A percentile compares a stretch with the other conserved stretches of the same genome.
Conservation (phyloP, 1,284 basidiomycete genomes). For the Trametes polyzona region DNA sequence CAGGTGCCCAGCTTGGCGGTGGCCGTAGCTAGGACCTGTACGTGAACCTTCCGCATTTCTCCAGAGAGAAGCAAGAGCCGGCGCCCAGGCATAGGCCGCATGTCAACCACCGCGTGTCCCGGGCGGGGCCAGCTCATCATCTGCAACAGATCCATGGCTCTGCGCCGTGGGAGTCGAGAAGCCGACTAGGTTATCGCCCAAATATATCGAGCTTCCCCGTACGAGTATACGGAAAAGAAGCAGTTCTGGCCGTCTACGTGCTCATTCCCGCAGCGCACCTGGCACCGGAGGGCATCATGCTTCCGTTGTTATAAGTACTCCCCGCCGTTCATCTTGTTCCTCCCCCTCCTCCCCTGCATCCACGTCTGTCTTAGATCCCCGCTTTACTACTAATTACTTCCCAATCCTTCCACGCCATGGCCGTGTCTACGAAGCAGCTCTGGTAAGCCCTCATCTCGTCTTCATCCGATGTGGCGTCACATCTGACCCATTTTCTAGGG, state of each 20-base stretch:
- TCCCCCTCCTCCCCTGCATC: constrained; percentile 35
- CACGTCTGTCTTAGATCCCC: constrained; percentile 33
- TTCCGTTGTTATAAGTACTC: constrained; percentile 48
- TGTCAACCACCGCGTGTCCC: constrained; percentile 20
- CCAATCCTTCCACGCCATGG: constrained; percentile 60
- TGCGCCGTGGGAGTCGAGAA: constrained; percentile 39
- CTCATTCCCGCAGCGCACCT: constrained; percentile 40
- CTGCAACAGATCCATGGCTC: constrained; percentile 29
- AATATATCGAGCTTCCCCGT: constrained; percentile 30
- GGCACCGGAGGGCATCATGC: constrained; percentile 41
- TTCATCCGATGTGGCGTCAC: constrained; percentile 4
- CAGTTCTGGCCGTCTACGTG: constrained; percentile 45
- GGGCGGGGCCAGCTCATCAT: constrained; percentile 20
- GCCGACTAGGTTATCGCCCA: constrained; percentile 31
- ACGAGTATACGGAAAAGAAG: constrained; percentile 36
- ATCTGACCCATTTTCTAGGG: constrained; percentile 45
- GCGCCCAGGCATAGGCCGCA: constrained; percentile 12
- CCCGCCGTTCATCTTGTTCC: constrained; percentile 36
- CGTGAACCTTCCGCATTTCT: background rate
- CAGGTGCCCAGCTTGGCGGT: background rate
- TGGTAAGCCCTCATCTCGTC: constrained; percentile 48
- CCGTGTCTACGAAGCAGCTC: constrained; percentile 60
- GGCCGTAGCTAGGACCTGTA: background rate
- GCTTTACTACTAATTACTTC: constrained; percentile 35
- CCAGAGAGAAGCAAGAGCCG: background rate